These are phyloP conservation scores for Arthromyces matolae DNA, from an alignment of 768 basidiomycete genomes.

Conservation along the genomic window DNA sequence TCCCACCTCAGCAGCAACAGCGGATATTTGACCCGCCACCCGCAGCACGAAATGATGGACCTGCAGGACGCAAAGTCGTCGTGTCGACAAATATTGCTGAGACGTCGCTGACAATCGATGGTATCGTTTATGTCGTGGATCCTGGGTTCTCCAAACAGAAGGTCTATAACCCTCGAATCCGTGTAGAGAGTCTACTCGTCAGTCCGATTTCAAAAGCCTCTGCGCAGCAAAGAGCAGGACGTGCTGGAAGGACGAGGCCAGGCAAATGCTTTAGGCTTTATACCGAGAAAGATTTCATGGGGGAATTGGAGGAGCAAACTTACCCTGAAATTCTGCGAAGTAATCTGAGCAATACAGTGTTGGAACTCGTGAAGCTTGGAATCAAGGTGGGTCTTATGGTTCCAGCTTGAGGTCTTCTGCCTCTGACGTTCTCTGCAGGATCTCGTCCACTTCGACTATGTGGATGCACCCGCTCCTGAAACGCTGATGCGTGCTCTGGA, in stretches of 20 bases:
- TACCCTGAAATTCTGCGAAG: conserved; percentile 93
- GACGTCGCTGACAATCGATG: conserved; percentile 95
- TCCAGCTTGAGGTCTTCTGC: neutral
- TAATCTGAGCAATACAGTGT: conserved; percentile 89
- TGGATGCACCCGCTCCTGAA: conserved; percentile 92
- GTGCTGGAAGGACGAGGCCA: conserved; percentile 92
- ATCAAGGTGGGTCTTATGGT: conserved; percentile 55
- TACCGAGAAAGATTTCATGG: conserved; percentile 96
- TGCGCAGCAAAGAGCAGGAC: conserved; percentile 93
- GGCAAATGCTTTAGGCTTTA: conserved; percentile 98
- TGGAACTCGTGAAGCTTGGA: conserved; percentile 93
- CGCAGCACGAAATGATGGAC: conserved; percentile 56
- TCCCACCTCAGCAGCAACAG: conserved; percentile 93
- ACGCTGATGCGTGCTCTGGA: conserved; percentile 97
- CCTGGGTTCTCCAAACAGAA: conserved; percentile 98
- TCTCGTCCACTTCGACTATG: conserved; percentile 83
- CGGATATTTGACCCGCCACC: conserved; percentile 94
- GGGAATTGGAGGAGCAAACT: conserved; percentile 94
- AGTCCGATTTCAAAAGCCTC: conserved; percentile 96
- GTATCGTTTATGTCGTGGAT: conserved; percentile 99
- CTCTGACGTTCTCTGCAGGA: conserved; percentile 43
- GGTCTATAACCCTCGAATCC: conserved; percentile 95
- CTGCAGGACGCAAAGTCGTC: conserved; percentile 90
- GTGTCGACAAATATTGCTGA: conserved; percentile 97
- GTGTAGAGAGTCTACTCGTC: conserved; percentile 91